These are phyloP conservation scores for Sarocladium brachiariae DNA, from an alignment of 2,329 filamentous ascomycete species.

Conservation along the genomic window DNA sequence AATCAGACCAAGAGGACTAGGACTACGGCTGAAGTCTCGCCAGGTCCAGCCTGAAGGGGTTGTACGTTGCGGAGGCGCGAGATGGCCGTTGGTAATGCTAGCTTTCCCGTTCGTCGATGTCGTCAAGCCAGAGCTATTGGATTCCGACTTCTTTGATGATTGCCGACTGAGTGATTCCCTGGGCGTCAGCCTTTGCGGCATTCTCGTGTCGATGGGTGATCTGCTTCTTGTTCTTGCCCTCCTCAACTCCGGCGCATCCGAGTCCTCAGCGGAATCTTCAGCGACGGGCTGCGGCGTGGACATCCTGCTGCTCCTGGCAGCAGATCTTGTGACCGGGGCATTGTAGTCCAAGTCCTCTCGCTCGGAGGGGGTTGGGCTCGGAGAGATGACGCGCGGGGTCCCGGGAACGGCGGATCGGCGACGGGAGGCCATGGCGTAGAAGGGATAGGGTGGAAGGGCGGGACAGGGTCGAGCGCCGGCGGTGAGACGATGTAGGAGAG, in stretches of 20 bases:
- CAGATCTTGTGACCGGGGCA: slow-evolving; percentile 71
- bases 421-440: slow-evolving; percentile 45
- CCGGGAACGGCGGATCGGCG: slow-evolving; percentile 55
- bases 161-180: slow-evolving; percentile 29
- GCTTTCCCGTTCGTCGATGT: slow-evolving; percentile 24
- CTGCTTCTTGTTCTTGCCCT: slow-evolving; percentile 66
- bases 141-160: slow-evolving; percentile 18
- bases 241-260: slow-evolving; percentile 39
- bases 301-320: slow-evolving; percentile 49
- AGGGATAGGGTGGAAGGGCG: slow-evolving; percentile 47
- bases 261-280: slow-evolving; percentile 45
- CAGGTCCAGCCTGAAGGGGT: slow-evolving; percentile 63
- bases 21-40: slow-evolving; percentile 84
- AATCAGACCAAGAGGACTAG: slow-evolving; percentile 87
- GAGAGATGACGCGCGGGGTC: slow-evolving; percentile 83
- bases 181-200: slow-evolving; percentile 45
- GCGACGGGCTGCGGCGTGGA: slow-evolving; percentile 53
- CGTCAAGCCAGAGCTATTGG: slow-evolving; percentile 9
- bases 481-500: slow-evolving; percentile 42
- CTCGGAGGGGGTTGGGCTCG: slow-evolving; percentile 60
- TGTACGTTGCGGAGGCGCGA: slow-evolving; percentile 59
- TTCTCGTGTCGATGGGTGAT: slow-evolving; percentile 53
- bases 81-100: slow-evolving; percentile 50
- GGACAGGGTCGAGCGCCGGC: slow-evolving; percentile 50
- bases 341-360: slow-evolving; percentile 42